These are phyloP conservation scores for Phaffia tasmanica DNA, from an alignment of 768 basidiomycete species.

Conservation along the genomic window DNA sequence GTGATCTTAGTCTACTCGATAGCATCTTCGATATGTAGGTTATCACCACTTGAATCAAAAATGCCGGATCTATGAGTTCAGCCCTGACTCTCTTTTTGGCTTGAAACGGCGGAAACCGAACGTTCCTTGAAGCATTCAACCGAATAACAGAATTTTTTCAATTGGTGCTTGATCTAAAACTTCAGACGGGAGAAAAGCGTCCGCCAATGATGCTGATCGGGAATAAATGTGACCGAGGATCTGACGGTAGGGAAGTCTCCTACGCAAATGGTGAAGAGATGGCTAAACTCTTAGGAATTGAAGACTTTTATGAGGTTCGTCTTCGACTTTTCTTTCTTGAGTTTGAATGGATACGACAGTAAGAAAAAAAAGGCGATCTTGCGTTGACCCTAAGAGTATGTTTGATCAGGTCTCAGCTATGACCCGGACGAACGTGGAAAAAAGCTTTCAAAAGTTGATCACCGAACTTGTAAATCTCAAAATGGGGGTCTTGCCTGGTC, in stretches of 20 bases:
- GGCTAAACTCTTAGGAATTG: constrained; percentile 75
- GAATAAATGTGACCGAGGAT: constrained; percentile 80
- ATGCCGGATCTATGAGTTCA: constrained; percentile 81
- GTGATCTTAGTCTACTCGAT: constrained; percentile 96
- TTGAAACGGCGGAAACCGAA: neutral
- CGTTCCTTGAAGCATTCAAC: constrained; percentile 13
- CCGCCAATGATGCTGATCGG: constrained; percentile 77
- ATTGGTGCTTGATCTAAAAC: constrained; percentile 17
- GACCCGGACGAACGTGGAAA: no score
- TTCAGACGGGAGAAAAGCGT: constrained; percentile 8
- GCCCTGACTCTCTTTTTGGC: constrained; percentile 45
- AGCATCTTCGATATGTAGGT: constrained; percentile 71
- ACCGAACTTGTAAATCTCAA: no score
- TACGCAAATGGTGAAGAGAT: constrained; percentile 74
- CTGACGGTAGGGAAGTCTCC: constrained; percentile 80
- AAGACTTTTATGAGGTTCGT: constrained; percentile 44
- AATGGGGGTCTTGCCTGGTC: no score
- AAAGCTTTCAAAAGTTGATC: no score
- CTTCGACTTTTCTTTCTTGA: no score
- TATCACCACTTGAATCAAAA: constrained; percentile 76
- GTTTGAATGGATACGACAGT: no score
- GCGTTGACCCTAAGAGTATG: no score
- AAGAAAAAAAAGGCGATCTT: no score
- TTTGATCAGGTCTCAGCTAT: no score
- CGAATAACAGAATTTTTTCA: constrained; percentile 46